Base-by-base conservation (phyloP, 768 basidiomycete species). In the Hortiboletus campestris region DNA sequence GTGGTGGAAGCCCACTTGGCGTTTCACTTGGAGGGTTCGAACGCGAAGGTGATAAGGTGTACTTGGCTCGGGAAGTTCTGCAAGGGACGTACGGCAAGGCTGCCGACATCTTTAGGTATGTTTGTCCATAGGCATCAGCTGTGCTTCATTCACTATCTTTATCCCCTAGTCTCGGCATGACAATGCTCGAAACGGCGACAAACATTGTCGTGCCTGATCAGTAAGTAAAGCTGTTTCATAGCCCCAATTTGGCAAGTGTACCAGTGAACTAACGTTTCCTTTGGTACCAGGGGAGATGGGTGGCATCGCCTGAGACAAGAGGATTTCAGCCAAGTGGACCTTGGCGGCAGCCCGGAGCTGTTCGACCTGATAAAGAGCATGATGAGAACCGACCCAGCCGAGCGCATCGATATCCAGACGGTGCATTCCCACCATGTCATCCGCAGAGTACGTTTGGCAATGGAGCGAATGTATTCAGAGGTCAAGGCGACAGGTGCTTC, bases 181-280 rank as follows among this genome's bases (percentile, higher is more conserved):
- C 91, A 59, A 85, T 98, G 75, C 82, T 99, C 50, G 97, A 99
- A 79, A 88, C 92, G 51, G 90, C 95, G 49, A 84, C 92, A 59
- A 99, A 99, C 68, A 94, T 98, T 65, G 84, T 97, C 49, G 92
- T 99, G 44, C 97, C 97, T 73, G 94, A 94, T 75, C 94, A 90
- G 93, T 92, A 67, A 79, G 94, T 84, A 52, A 60, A 53, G 14
- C 9, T n/a, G 46, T 44, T 49, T 35, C 16, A 35, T 48, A 42
- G 50, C 45, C 19, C 25, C 20, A 29, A 14, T 14, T 46, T n/a
- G 58, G 51, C 34, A 45, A 35, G 16, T 31, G 45, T 61, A 20
- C 43, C 39, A 48, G 42, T 55, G 60, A 50, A 49, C 58, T 62
- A 39, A 69, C 49, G 49, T 38, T 48, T n/a, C 46, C 35, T 28